These are phyloP conservation scores for Phialophora macrospora DNA, from an alignment of 2,329 filamentous ascomycete species.

Conservation along the genomic window DNA sequence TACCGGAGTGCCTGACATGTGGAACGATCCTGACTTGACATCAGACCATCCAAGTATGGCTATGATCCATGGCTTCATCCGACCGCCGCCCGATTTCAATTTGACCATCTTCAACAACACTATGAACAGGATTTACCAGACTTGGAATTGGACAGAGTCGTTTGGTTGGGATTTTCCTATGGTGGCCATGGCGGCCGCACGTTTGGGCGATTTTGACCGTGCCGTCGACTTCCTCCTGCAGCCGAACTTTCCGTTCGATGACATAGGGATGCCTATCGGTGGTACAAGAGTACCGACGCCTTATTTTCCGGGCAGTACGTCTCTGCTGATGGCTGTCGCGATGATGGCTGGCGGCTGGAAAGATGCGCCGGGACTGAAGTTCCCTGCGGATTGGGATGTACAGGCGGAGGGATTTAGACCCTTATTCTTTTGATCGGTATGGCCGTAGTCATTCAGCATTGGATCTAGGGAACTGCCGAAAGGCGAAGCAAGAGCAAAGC, in stretches of 20 bases:
- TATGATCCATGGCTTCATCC: conserved; percentile 54
- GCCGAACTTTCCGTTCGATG: conserved; percentile 60
- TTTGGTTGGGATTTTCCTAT: conserved; percentile 16
- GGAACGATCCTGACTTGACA: conserved; percentile 46
- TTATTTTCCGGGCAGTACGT: conserved; percentile 60
- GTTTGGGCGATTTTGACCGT: conserved; percentile 50
- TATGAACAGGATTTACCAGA: not conserved
- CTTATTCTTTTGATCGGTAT: conserved; percentile 6
- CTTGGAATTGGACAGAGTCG: conserved; percentile 10
- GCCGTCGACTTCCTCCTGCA: conserved; percentile 55
- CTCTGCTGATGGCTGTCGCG: conserved; percentile 58
- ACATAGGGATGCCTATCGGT: conserved; percentile 61
- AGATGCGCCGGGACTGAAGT: conserved; percentile 53
- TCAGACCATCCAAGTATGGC: conserved; percentile 54
- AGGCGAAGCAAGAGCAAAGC: not conserved
- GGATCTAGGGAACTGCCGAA: not conserved
- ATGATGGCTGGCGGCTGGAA: conserved; percentile 66
- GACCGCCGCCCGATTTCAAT: conserved; percentile 45
- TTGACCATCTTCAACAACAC: conserved; percentile 41
- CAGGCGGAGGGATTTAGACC: conserved; percentile 55
- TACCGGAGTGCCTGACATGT: conserved; percentile 56
- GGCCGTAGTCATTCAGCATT: not conserved
- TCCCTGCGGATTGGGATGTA: conserved; percentile 56
- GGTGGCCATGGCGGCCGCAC: conserved; percentile 50
- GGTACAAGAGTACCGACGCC: conserved; percentile 61